Evolutionary conservation across 2,329 filamentous ascomycete species (phyloP).

Genomic region (Neocucurbitaria cava): DNA sequence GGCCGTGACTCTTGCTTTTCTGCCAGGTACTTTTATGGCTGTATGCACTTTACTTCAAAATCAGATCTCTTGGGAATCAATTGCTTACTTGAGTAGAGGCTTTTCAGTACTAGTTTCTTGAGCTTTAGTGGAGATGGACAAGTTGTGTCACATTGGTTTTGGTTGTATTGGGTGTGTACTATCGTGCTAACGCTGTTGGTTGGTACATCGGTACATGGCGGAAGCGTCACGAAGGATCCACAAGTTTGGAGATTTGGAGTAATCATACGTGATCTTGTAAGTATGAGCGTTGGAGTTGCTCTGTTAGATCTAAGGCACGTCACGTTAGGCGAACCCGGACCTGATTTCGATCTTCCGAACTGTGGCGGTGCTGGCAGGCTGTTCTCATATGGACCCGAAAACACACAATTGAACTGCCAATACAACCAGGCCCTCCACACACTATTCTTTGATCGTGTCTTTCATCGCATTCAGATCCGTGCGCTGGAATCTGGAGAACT

Average conservation of each 20-base stretch:
- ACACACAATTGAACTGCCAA: no score
- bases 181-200: not conserved
- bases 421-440: no score
- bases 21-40: slow-evolving; percentile 16
- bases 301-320: not conserved
- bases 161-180: slow-evolving; percentile 15
- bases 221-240: not conserved
- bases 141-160: slow-evolving; percentile 12
- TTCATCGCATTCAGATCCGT: no score
- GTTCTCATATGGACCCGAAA: not conserved
- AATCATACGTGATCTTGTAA: not conserved
- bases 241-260: not conserved
- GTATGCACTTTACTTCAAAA: no score
- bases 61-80: no score
- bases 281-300: not conserved
- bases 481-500: no score
- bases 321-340: not conserved
- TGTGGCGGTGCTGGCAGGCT: not conserved
- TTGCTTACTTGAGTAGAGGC: slow-evolving; percentile 2
- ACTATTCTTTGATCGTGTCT: no score
- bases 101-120: slow-evolving; percentile 19
- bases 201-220: not conserved
- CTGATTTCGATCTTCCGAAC: not conserved
- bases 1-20: slow-evolving; percentile 11
- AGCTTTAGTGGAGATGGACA: slow-evolving; percentile 7